Evolutionary conservation across 1,139 yeast species (phyloP).

Genomic region (Kodamaea sp.): DNA sequence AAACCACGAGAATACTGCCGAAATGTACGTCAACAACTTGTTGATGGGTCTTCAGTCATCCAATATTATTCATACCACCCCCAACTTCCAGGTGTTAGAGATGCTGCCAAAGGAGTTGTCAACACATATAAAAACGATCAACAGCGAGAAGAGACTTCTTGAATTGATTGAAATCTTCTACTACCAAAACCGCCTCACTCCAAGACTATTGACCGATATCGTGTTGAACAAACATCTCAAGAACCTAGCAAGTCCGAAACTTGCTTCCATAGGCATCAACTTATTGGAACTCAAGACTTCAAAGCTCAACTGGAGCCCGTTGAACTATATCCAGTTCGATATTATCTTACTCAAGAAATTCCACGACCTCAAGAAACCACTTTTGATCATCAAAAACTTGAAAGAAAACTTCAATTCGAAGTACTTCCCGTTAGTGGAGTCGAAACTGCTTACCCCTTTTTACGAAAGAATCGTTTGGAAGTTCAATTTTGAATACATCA

Average conservation of each 20-base stretch:
- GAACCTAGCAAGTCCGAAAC: slow-evolving; percentile 7
- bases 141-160: slow-evolving; percentile 26
- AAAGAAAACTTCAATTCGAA: slow-evolving; percentile 25
- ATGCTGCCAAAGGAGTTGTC: slow-evolving; percentile 22
- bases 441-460: slow-evolving; percentile 30
- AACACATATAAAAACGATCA: slow-evolving; percentile 23
- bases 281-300: slow-evolving; percentile 10
- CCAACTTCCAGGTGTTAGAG: slow-evolving; percentile 13
- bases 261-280: slow-evolving; percentile 22
- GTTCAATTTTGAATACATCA: slow-evolving; percentile 39
- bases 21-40: slow-evolving; percentile 20
- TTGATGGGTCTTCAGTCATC: slow-evolving; percentile 22
- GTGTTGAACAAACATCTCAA: slow-evolving; percentile 30
- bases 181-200: slow-evolving; percentile 28
- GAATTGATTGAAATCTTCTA: slow-evolving; percentile 29
- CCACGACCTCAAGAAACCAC: slow-evolving; percentile 34
- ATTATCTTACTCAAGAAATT: slow-evolving; percentile 38
- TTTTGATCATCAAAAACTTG: slow-evolving; percentile 33
- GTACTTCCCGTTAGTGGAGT: slow-evolving; percentile 31
- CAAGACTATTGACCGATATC: slow-evolving; percentile 28
- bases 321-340: slow-evolving; percentile 24
- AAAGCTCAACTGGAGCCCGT: slow-evolving; percentile 17
- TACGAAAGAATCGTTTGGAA: slow-evolving; percentile 48
- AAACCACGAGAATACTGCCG: slow-evolving; percentile 12
- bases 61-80: slow-evolving; percentile 4